These are phyloP conservation scores for Leccinum brunneo-olivaceum DNA, from an alignment of 1,284 basidiomycete genomes.

Conservation along the genomic window DNA sequence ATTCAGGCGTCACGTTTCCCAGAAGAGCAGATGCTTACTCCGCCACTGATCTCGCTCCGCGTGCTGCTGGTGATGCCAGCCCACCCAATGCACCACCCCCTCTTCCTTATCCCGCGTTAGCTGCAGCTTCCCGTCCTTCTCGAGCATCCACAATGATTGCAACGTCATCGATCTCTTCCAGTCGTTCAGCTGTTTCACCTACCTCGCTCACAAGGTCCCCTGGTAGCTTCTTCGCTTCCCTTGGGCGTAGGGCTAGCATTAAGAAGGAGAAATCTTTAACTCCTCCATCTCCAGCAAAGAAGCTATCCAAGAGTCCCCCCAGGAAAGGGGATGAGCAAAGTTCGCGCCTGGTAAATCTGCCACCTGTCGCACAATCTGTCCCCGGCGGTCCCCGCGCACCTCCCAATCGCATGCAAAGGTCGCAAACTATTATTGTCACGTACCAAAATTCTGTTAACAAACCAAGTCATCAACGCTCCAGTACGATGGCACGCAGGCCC, in stretches of 20 bases:
- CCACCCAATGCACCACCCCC: conserved; percentile 52
- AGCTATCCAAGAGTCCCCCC: conserved; percentile 40
- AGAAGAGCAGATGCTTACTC: conserved; percentile 66
- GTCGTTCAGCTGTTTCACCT: conserved; percentile 25
- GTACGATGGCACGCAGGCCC: conserved; percentile 41
- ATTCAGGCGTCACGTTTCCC: conserved; percentile 73
- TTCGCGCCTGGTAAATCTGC: conserved; percentile 35
- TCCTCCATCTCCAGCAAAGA: conserved; percentile 31
- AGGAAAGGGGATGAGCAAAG: conserved; percentile 27
- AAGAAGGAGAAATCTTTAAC: conserved; percentile 32
- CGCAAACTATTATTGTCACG: conserved; percentile 56
- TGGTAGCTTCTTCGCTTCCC: conserved; percentile 65
- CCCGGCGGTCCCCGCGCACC: conserved; percentile 73
- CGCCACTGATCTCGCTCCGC: conserved; percentile 64
- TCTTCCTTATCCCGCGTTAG: conserved; percentile 71
- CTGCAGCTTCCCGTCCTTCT: conserved; percentile 27
- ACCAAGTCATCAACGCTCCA: conserved; percentile 34
- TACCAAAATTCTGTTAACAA: conserved; percentile 33
- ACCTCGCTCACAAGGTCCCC: conserved; percentile 36
- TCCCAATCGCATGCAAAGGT: conserved; percentile 54
- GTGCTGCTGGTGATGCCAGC: conserved; percentile 38
- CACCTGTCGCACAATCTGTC: conserved; percentile 42
- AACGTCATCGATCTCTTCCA: conserved; percentile 31
- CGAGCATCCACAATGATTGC: conserved; percentile 27
- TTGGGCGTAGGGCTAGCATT: conserved; percentile 65